Conservation (phyloP, 768 basidiomycete species). For the Melanogaster broomeanus region DNA sequence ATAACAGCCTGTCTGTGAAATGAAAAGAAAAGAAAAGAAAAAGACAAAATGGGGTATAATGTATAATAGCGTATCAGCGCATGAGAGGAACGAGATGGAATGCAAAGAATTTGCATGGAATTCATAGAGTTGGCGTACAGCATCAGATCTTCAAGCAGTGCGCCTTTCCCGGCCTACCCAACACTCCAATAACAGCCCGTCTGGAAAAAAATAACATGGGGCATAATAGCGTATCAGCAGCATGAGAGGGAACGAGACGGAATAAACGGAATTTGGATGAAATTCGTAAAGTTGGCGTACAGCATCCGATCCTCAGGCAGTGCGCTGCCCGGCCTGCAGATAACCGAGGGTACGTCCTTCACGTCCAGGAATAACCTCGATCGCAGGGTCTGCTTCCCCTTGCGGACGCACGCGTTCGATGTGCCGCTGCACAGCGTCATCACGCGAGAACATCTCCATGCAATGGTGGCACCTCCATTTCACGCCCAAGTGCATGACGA, state of each 20-base stretch:
- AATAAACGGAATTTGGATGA: too few relatives aligned
- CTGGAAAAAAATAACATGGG: background rate
- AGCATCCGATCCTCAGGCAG: constrained; percentile 5
- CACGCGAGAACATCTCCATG: constrained; percentile 27
- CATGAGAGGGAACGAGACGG: background rate
- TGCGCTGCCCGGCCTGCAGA: background rate
- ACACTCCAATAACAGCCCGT: background rate
- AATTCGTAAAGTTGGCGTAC: too few relatives aligned
- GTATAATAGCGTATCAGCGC: background rate
- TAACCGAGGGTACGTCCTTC: constrained; percentile 15
- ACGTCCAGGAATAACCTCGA: constrained; percentile 22
- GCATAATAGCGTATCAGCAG: background rate
- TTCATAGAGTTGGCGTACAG: background rate
- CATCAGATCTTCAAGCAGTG: constrained; percentile 7
- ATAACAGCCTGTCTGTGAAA: background rate
- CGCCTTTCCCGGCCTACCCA: background rate
- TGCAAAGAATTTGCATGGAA: too few relatives aligned
- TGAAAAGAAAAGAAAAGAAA: too few relatives aligned
- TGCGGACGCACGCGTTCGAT: constrained; percentile 29
- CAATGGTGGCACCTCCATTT: constrained; percentile 33
- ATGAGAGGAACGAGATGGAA: background rate
- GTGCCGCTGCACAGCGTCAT: constrained; percentile 33
- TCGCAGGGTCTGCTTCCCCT: constrained; percentile 20
- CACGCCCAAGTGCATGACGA: constrained; percentile 30
- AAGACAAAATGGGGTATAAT: background rate